Conservation (phyloP, 768 basidiomycete genomes). For the Macrolepiota dolichaula region DNA sequence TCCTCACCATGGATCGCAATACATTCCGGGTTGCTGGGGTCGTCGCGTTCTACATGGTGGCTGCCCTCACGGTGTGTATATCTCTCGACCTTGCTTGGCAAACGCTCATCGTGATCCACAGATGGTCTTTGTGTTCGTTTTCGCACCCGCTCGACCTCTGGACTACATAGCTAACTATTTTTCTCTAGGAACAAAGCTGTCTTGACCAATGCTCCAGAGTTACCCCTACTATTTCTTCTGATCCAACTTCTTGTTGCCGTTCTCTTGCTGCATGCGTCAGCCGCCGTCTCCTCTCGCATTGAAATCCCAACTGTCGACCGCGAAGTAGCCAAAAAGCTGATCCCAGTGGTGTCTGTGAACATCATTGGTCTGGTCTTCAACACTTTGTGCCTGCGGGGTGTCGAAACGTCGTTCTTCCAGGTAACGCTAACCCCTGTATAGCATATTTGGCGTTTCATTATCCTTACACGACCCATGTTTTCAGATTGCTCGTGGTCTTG, state of each 20-base stretch:
- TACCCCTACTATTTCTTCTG: slow-evolving; percentile 67
- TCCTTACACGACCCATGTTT: not conserved
- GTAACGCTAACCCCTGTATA: slow-evolving; percentile 25
- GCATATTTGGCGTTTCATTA: not conserved
- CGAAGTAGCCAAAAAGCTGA: slow-evolving; percentile 50
- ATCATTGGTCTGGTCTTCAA: slow-evolving; percentile 78
- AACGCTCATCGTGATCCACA: slow-evolving; percentile 14
- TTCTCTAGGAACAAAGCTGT: slow-evolving; percentile 69
- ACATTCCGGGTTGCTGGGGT: slow-evolving; percentile 61
- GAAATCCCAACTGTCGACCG: slow-evolving; percentile 57
- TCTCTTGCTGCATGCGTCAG: slow-evolving; percentile 53
- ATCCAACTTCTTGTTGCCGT: slow-evolving; percentile 70
- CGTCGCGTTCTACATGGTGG: slow-evolving; percentile 74
- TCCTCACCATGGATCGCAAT: slow-evolving; percentile 27
- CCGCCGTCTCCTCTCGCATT: slow-evolving; percentile 43
- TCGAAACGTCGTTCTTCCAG: slow-evolving; percentile 83
- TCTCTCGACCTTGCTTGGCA: slow-evolving; percentile 1
- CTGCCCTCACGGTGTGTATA: slow-evolving; percentile 65
- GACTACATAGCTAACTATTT: slow-evolving; percentile 11
- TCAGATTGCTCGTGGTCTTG: slow-evolving; percentile 81
- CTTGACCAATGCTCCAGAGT: slow-evolving; percentile 58
- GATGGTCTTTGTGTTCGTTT: slow-evolving; percentile 52
- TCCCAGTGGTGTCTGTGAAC: slow-evolving; percentile 65
- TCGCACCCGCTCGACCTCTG: not conserved
- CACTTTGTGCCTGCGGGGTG: slow-evolving; percentile 71